These are phyloP conservation scores for Boletus tylopilopsis DNA, from an alignment of 768 basidiomycete genomes.

Conservation along the genomic window DNA sequence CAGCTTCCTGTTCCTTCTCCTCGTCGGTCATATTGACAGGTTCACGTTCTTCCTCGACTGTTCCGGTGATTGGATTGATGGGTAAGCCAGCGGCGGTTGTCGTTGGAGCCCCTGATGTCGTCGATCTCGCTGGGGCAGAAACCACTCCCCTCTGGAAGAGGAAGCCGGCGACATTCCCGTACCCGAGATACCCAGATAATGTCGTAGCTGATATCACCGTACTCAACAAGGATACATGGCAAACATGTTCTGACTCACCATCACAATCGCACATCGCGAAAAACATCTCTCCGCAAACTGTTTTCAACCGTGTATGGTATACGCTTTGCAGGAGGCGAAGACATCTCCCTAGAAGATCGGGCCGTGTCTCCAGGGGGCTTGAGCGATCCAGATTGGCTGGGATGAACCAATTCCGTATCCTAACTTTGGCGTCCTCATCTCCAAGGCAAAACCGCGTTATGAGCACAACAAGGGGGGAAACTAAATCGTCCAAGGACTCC, in stretches of 20 bases:
- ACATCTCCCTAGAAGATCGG: constrained; percentile 74
- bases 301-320: constrained; percentile 69
- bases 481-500: constrained; percentile 66
- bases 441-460: constrained; percentile 66
- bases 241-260: constrained; percentile 34
- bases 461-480: constrained; percentile 75
- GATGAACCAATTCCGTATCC: constrained; percentile 65
- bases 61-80: constrained; percentile 90
- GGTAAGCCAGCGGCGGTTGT: constrained; percentile 37
- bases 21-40: constrained; percentile 80
- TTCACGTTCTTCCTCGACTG: constrained; percentile 40
- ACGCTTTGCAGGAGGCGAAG: constrained; percentile 73
- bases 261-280: constrained; percentile 81
- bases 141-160: constrained; percentile 89
- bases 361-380: constrained; percentile 64
- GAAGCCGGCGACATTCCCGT: constrained; percentile 94
- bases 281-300: constrained; percentile 81
- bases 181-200: constrained; percentile 79
- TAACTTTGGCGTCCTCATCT: constrained; percentile 52
- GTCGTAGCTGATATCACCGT: constrained; percentile 48
- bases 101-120: constrained; percentile 31
- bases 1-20: constrained; percentile 92
- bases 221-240: not conserved
- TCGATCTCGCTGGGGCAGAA: constrained; percentile 44
- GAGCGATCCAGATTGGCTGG: constrained; percentile 81